Conservation (phyloP, 2,329 filamentous ascomycete genomes). For the Aspergillus sp. region DNA sequence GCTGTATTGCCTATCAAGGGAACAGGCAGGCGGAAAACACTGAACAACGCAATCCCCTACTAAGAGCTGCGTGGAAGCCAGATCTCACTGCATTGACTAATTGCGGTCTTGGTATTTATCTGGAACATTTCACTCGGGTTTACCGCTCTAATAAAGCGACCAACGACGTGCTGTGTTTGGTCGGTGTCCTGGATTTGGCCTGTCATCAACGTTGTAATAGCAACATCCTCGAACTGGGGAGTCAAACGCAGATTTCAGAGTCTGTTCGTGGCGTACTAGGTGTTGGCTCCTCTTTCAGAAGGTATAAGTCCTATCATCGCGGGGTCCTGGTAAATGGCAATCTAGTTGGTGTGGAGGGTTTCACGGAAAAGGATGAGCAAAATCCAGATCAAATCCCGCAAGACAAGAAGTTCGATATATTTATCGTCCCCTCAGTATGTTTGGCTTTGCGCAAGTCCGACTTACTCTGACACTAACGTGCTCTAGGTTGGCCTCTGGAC, state of each 20-base stretch:
- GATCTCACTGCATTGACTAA: neutral
- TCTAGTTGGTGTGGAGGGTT: neutral
- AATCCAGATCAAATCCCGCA: too few species aligned
- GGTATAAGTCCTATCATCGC: neutral
- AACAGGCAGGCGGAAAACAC: neutral
- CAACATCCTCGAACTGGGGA: neutral
- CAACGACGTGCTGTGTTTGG: neutral
- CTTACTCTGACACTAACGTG: too few species aligned
- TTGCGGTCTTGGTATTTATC: neutral
- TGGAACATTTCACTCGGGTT: neutral
- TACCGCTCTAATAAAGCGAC: too few species aligned
- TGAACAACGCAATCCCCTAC: neutral
- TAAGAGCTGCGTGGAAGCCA: constrained; percentile 8
- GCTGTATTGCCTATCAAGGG: neutral
- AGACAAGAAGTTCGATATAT: too few species aligned
- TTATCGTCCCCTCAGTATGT: too few species aligned
- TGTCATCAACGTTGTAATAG: neutral
- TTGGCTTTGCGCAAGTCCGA: too few species aligned
- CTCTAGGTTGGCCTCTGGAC: too few species aligned
- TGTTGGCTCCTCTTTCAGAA: neutral
- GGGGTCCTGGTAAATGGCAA: neutral
- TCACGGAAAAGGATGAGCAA: too few species aligned
- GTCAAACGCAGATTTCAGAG: neutral
- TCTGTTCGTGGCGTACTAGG: neutral
- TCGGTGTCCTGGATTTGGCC: neutral